These are phyloP conservation scores for Citrullus mucosospermus DNA, from an alignment of 306 rosid genomes.

Conservation along the genomic window DNA sequence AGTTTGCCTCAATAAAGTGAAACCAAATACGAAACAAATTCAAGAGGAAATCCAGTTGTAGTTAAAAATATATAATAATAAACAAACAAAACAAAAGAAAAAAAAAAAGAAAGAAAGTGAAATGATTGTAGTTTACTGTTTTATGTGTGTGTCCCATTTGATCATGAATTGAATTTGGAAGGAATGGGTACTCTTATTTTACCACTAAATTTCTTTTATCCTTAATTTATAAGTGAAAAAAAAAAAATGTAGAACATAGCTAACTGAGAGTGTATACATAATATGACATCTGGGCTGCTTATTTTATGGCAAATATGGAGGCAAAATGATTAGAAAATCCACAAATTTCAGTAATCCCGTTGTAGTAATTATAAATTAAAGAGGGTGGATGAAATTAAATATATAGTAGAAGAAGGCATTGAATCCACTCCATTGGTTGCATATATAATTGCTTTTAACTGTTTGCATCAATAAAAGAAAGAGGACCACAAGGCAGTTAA, in stretches of 20 bases:
- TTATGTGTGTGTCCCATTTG: not conserved
- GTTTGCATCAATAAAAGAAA: not conserved
- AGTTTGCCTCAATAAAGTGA: not conserved
- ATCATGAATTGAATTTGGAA: not conserved
- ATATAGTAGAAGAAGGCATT: not conserved
- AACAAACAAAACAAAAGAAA: not conserved
- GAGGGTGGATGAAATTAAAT: too few species aligned
- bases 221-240: too few species aligned
- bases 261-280: not conserved
- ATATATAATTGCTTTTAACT: not conserved
- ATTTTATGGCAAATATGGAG: not conserved
- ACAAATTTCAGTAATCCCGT: not conserved
- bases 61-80: not conserved
- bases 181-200: not conserved
- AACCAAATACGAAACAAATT: not conserved
- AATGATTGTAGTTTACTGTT: constrained; percentile 6
- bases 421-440: not conserved
- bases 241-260: not conserved
- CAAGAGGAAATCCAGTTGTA: not conserved
- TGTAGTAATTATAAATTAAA: not conserved
- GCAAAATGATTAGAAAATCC: not conserved
- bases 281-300: not conserved
- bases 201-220: not conserved
- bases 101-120: not conserved
- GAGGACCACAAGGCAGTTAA: constrained; percentile 1